These are phyloP conservation scores for Lasiosphaeria ovina DNA, from an alignment of 495 filamentous ascomycete species.

Conservation along the genomic window DNA sequence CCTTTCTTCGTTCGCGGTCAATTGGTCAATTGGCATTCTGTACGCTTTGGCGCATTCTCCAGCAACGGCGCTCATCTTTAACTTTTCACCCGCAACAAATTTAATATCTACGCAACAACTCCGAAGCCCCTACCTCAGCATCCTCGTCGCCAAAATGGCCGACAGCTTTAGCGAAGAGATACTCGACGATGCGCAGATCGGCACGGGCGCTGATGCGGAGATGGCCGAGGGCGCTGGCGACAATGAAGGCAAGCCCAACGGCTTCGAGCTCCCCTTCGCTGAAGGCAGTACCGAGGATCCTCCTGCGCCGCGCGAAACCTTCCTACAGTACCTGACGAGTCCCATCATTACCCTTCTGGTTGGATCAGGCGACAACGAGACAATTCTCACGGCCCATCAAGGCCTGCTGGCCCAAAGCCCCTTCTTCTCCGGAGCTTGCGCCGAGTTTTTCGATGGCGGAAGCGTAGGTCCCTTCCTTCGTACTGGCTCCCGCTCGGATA, in stretches of 20 bases:
- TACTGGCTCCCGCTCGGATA: background rate
- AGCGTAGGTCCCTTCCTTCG: conserved; percentile 33
- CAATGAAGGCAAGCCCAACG: conserved; percentile 24
- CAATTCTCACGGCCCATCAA: conserved; percentile 75
- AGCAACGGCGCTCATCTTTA: no score
- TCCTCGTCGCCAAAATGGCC: conserved; percentile 28
- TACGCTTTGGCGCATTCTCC: no score
- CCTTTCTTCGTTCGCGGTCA: no score
- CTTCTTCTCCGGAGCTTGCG: conserved; percentile 64
- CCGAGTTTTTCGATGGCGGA: conserved; percentile 53
- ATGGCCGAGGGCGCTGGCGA: conserved; percentile 41
- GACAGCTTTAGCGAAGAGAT: conserved; percentile 41
- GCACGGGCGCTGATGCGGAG: conserved; percentile 46
- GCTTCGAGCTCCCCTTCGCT: conserved; percentile 39
- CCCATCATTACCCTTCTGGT: conserved; percentile 78
- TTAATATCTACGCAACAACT: background rate
- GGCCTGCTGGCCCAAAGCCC: conserved; percentile 70
- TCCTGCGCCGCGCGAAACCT: conserved; percentile 38
- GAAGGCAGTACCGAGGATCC: conserved; percentile 40
- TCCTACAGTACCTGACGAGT: conserved; percentile 65
- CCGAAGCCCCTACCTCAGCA: no score
- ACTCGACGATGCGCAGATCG: conserved; percentile 36
- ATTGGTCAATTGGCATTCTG: no score
- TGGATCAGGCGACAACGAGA: conserved; percentile 59
- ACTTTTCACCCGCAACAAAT: no score